Percentiles rank a stretch among this genome's conserved stretches.
Evolutionary conservation across 129 eudicot genomes (phyloP).

Genomic region (Cynara cardunculus): DNA sequence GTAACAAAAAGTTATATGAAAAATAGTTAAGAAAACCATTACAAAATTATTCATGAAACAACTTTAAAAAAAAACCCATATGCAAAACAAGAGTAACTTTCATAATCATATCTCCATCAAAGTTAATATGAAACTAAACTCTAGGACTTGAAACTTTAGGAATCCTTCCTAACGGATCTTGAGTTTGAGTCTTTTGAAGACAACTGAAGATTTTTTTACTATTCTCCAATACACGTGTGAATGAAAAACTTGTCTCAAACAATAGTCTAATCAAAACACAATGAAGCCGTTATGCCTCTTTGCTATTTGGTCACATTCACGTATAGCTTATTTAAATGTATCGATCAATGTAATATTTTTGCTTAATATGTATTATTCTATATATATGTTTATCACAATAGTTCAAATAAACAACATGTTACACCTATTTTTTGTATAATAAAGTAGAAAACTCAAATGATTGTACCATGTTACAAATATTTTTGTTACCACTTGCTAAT

Average conservation of each 20-base stretch:
- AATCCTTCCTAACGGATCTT: not conserved
- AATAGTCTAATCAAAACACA: not conserved
- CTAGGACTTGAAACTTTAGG: not conserved
- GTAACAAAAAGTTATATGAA: not conserved
- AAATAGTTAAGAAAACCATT: not conserved
- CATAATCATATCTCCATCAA: not conserved
- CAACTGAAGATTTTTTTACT: no score
- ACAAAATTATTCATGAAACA: not conserved
- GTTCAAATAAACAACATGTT: slow-evolving; percentile 15
- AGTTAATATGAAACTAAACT: not conserved
- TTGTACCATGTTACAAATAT: slow-evolving; percentile 18
- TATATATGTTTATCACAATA: not conserved
- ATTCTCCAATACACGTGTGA: no score
- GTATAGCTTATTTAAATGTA: not conserved
- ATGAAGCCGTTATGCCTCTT: not conserved
- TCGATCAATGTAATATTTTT: not conserved
- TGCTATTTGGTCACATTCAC: not conserved
- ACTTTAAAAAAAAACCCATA: no score
- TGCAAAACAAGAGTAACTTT: not conserved
- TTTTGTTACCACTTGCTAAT: slow-evolving; percentile 1
- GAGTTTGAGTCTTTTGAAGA: not conserved
- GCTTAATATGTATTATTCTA: not conserved
- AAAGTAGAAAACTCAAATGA: not conserved
- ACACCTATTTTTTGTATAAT: not conserved
- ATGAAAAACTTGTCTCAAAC: no score